Evolutionary conservation across 306 rosid genomes (phyloP), one percentile per base, ranked within the genome.

Genomic region (Dalbergia cultrata): DNA sequence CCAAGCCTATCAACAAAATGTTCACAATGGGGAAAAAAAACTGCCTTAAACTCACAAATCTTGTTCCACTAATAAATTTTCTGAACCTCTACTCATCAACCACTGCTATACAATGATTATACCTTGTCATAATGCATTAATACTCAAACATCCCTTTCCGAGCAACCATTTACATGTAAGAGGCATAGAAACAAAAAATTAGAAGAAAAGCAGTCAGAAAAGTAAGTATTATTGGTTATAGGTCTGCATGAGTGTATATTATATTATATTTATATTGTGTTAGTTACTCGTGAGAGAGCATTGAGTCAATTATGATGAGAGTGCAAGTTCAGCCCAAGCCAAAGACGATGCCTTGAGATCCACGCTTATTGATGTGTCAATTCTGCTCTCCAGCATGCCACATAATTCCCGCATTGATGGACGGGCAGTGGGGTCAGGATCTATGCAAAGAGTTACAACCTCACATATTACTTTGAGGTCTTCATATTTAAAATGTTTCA

Each of bases 291-390:
- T 37, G 41, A 26, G 39, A 2, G 86, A 88, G 88, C 85, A 88
- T 65, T 45, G 60, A 82, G 70, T 80, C 62, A 61, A 78, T 85
- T 75, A 91, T 47, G 99, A 92, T 64, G 91, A 89, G 74, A 96
- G 97, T 22, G 94, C 98, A 69, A 93, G 94, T 58, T 96, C 98
- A 53, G 98, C 99, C 99, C 99, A 96, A 61, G 99, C 99, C 79
- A 96, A 77, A 58, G 97, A 91, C 77, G 98, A 91, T 7, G 97
- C 78, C 87, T 88, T 96, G 72, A 93, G 86, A 76, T 93, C 99
- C 22, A 90, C 74, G 0, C 87, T 85, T 45, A 90, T 79, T 0
- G 98, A 86, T 22, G 97, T 92, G 90, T 93, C 98, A 3, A 96
- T 93, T 86, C 73, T 79, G 88, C 82, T 85, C 90, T 93, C 98